Conservation (phyloP, 2,329 filamentous ascomycete species). For the Aspergillus cejpii region DNA sequence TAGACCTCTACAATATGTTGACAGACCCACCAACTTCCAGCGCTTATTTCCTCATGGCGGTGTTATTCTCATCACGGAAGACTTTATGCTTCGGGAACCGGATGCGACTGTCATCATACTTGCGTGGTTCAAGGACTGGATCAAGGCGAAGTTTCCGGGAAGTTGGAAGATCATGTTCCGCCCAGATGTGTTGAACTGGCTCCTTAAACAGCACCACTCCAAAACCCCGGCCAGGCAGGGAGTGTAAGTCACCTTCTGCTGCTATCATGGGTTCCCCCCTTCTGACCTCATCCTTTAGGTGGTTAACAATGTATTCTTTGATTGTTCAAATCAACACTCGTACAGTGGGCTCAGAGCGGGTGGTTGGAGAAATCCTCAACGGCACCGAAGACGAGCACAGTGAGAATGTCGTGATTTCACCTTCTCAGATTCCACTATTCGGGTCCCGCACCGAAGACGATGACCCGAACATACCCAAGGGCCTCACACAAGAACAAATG, state of each 20-base stretch:
- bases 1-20: conserved; percentile 20
- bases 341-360: background rate
- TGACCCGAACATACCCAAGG: conserved; percentile 19
- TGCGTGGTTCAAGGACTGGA: conserved; percentile 30
- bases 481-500: conserved; percentile 23
- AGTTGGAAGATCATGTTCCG: conserved; percentile 37
- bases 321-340: conserved; percentile 19
- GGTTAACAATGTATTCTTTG: conserved; percentile 23
- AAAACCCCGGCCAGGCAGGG: conserved; percentile 7
- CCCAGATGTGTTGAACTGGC: conserved; percentile 33
- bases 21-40: conserved; percentile 23
- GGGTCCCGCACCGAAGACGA: conserved; percentile 23
- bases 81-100: conserved; percentile 30
- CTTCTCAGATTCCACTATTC: conserved; percentile 23
- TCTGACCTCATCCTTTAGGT: conserved; percentile 12
- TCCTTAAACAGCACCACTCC: conserved; percentile 23
- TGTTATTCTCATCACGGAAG: conserved; percentile 39
- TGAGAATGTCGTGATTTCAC: conserved; percentile 27
- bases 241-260: conserved; percentile 20
- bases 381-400: conserved; percentile 18
- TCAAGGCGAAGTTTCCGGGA: conserved; percentile 20
- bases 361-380: conserved; percentile 15
- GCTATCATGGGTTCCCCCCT: background rate
- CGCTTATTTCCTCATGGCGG: conserved; percentile 36
- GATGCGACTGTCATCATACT: conserved; percentile 29